Conservation (phyloP, 202 grass and related monocot genomes). For the Saccharum hybrid region DNA sequence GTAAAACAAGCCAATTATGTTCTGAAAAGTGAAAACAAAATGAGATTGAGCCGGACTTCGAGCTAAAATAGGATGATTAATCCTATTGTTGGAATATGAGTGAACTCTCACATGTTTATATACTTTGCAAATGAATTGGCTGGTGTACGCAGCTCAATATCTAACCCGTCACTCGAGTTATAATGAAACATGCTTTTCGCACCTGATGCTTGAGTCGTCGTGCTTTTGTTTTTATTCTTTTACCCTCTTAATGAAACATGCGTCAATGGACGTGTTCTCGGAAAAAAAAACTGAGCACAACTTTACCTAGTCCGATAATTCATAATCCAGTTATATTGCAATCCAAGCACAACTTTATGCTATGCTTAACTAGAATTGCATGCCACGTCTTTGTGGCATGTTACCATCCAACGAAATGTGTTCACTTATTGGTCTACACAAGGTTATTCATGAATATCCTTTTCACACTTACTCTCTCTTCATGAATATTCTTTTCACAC, state of each 20-base stretch:
- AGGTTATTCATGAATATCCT: not conserved
- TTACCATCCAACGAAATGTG: conserved; percentile 17
- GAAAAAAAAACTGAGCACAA: too few species aligned
- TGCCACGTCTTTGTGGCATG: not conserved
- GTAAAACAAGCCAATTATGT: not conserved
- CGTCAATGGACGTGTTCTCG: too few species aligned
- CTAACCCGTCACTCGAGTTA: too few species aligned
- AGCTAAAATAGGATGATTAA: not conserved
- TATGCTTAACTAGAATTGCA: not conserved
- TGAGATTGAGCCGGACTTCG: not conserved
- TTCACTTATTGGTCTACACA: not conserved
- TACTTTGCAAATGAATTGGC: too few species aligned
- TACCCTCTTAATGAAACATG: too few species aligned
- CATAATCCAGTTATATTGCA: not conserved
- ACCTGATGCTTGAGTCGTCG: too few species aligned
- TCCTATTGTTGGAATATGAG: not conserved
- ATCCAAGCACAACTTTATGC: not conserved
- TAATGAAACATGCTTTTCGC: too few species aligned
- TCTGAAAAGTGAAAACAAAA: not conserved
- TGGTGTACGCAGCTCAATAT: too few species aligned
- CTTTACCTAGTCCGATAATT: too few species aligned
- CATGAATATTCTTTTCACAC: too few species aligned
- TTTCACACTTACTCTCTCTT: not conserved
- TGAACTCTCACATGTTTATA: not conserved
- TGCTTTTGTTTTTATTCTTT: too few species aligned